Conservation (phyloP, 2,329 filamentous ascomycete species). For the Mariannaea sp. region DNA sequence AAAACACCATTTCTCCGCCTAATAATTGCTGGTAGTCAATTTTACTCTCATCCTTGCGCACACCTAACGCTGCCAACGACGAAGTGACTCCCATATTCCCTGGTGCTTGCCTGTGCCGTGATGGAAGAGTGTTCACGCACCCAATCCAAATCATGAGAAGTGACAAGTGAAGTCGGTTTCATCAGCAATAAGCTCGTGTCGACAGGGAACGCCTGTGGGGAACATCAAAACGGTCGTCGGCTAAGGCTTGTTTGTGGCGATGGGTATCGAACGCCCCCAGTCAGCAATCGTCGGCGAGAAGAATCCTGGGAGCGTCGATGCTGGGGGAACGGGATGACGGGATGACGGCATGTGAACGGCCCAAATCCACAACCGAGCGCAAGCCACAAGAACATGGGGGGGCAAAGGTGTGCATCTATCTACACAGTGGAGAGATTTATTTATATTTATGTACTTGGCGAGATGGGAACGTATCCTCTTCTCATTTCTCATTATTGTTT, state of each 20-base stretch:
- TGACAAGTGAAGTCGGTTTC: neutral
- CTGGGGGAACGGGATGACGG: neutral
- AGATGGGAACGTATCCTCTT: too few relatives aligned
- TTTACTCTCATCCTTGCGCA: constrained; percentile 42
- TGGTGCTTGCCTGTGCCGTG: too few relatives aligned
- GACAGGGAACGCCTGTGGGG: constrained; percentile 12
- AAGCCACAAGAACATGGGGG: constrained; percentile 7
- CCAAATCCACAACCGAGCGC: constrained; percentile 13
- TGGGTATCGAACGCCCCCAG: neutral
- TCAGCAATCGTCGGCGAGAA: neutral
- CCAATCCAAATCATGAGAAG: neutral
- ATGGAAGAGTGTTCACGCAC: too few relatives aligned
- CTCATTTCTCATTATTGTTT: too few relatives aligned
- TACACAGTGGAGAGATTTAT: too few relatives aligned
- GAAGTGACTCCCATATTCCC: neutral
- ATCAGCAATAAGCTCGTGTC: neutral
- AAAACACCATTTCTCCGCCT: constrained; percentile 27
- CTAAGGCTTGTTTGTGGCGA: neutral
- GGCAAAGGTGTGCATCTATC: too few relatives aligned
- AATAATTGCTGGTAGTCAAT: constrained; percentile 44
- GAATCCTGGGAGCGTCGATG: neutral
- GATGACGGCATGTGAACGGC: neutral
- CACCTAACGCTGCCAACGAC: neutral
- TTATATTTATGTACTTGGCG: too few relatives aligned
- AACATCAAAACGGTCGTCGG: neutral